Base-by-base conservation (phyloP, 345 rosid species). In the Eucalyptus coolabah region DNA sequence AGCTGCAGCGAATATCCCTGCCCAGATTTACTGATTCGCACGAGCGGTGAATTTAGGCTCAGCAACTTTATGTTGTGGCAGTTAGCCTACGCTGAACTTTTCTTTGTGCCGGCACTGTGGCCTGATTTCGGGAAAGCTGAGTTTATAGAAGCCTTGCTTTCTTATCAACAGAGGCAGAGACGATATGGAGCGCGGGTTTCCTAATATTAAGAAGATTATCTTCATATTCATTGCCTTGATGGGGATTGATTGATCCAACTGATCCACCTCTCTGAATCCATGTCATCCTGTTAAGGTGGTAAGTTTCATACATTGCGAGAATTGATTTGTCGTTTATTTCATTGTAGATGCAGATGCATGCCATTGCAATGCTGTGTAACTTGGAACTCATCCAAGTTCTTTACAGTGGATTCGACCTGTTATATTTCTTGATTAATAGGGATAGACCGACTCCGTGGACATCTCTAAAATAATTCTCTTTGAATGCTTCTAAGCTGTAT, bases 51-150 rank as follows among this genome's bases (percentile, higher is more conserved):
- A 89, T 93, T 94, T 8, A 88, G 99, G 89, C 94, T 97, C 77
- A 97, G 98, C 91, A 96, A 96, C 94, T 95, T 96, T 92, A 92
- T 96, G 92, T 82, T 96, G 85, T 97, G 97, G 97, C 98, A 96
- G 63, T 89, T 96, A 89, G 99, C 98, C 32, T 95, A 97, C 89
- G 95, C 98, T 2, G 99, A 97, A 60, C 96, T 97, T 40, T 95
- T 93, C 92, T 96, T 97, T 37, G 93, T 89, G 24, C 93, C 91
- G 86, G 81, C 95, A 2, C 92, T 95, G 3, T 96, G 99, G 98
- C 99, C 99, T 60, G 98, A 96, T 93, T 97, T 97, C 42, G 94
- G 97, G 50, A 90, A 94, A 49, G 91, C 34, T 0, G 96, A 95
- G 86, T 97, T 94, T 59, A 89, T 92, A 2, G 96, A 94, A 44